These are phyloP conservation scores for Neolentinus lepideus DNA, from an alignment of 1,284 basidiomycete genomes.

Conservation along the genomic window DNA sequence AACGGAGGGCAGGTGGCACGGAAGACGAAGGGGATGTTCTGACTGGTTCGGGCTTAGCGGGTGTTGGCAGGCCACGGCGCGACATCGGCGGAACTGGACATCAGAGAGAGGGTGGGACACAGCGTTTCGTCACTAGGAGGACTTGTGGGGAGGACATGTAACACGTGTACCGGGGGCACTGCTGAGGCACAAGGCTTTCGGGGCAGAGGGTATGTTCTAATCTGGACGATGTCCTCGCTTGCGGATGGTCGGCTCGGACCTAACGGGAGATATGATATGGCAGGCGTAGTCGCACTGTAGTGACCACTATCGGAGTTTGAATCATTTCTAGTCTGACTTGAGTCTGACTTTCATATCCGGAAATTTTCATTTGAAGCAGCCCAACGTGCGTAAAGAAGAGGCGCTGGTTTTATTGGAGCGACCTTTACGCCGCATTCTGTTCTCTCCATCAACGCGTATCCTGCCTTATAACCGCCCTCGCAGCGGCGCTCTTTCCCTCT, in stretches of 20 bases:
- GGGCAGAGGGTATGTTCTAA: conserved; percentile 1
- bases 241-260: neutral
- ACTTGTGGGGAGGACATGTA: neutral
- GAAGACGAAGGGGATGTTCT: neutral
- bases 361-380: conserved; percentile 2
- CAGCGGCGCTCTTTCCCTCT: neutral
- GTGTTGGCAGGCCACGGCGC: neutral
- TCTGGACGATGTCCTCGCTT: conserved; percentile 2
- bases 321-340: conserved; percentile 1
- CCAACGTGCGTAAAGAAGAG: conserved; percentile 1
- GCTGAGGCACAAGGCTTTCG: conserved; percentile 1
- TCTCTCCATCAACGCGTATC: neutral
- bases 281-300: neutral
- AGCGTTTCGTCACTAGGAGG: neutral
- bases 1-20: neutral
- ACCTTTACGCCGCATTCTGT: neutral
- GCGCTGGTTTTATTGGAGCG: conserved; percentile 3
- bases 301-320: neutral
- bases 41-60: conserved; percentile 1
- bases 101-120: neutral
- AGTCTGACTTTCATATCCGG: neutral
- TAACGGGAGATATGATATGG: conserved; percentile 1
- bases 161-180: conserved; percentile 1
- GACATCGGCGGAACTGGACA: neutral
- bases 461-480: neutral